A percentile compares a stretch with the other conserved stretches of the same genome.
phyloP scores from a whole-genome alignment of 2,329 filamentous ascomycete species.

The Xylaria sp. region DNA sequence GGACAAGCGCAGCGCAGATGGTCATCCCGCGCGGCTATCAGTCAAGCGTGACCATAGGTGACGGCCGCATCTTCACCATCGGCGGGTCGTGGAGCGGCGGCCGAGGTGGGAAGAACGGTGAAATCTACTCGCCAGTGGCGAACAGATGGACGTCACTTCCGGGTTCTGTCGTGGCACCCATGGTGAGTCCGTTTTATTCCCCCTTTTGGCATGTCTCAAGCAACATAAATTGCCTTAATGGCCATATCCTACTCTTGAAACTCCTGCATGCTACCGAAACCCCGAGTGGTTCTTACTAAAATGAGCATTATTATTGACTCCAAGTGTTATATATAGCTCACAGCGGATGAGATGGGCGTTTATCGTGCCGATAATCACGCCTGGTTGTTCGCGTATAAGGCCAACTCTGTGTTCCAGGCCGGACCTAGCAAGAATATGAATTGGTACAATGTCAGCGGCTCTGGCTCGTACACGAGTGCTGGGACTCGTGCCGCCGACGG shows the following conservation, averaged over 20 bases:
- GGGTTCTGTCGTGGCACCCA: constrained; percentile 56
- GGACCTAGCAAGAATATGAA: constrained; percentile 58
- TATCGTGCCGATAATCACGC: constrained; percentile 63
- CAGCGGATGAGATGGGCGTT: constrained; percentile 54
- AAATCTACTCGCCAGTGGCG: constrained; percentile 59
- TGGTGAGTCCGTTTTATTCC: too few species aligned
- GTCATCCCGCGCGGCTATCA: constrained; percentile 63
- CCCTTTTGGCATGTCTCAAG: too few species aligned
- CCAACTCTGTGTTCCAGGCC: constrained; percentile 60
- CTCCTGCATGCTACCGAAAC: too few species aligned
- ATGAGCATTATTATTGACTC: too few species aligned
- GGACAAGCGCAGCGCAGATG: constrained; percentile 56
- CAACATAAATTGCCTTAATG: too few species aligned
- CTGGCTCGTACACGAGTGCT: constrained; percentile 52
- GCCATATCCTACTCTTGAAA: too few species aligned
- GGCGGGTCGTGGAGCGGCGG: constrained; percentile 67
- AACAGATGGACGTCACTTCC: constrained; percentile 59
- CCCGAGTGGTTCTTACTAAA: too few species aligned
- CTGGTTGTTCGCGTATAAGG: constrained; percentile 63
- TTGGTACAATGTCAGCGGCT: constrained; percentile 60
- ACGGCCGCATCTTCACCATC: constrained; percentile 66
- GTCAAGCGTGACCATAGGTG: constrained; percentile 58
- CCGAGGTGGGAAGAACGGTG: constrained; percentile 62
- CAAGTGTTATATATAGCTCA: too few species aligned
- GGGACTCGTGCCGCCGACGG: constrained; percentile 55